Evolutionary conservation across 768 basidiomycete genomes (phyloP).

Genomic region (Pulveroboletus sp.): DNA sequence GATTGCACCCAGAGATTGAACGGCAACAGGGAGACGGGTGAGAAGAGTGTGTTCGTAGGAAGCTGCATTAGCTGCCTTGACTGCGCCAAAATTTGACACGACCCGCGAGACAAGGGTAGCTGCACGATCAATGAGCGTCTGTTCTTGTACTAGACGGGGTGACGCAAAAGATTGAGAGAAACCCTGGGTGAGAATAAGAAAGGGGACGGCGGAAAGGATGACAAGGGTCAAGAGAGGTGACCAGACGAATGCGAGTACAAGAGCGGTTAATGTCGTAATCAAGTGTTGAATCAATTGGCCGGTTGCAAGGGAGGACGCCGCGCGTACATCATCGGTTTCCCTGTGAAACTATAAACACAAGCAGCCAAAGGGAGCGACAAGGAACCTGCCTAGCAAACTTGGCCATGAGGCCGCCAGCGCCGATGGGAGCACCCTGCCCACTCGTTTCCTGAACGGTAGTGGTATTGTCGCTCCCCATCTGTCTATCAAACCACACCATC

Average conservation of each 20-base stretch:
- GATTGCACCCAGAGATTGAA: constrained; percentile 55
- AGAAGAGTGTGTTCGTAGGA: constrained; percentile 51
- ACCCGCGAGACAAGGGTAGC: constrained; percentile 81
- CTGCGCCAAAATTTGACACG: constrained; percentile 74
- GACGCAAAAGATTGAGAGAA: constrained; percentile 67
- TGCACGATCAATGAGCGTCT: constrained; percentile 62
- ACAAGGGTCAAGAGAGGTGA: constrained; percentile 87
- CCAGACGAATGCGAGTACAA: constrained; percentile 77
- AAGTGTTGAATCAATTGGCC: constrained; percentile 80
- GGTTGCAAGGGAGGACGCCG: constrained; percentile 76
- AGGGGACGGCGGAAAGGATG: constrained; percentile 85
- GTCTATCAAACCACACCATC: constrained; percentile 90
- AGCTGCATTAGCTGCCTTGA: constrained; percentile 90
- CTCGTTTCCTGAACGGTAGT: constrained; percentile 32
- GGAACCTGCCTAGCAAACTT: constrained; percentile 73
- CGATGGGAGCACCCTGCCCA: constrained; percentile 52
- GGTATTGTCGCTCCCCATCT: constrained; percentile 59
- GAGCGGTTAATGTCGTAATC: constrained; percentile 73
- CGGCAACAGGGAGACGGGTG: constrained; percentile 42
- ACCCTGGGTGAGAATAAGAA: constrained; percentile 73
- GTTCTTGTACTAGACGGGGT: constrained; percentile 68
- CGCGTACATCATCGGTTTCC: constrained; percentile 92
- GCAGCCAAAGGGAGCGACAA: neutral
- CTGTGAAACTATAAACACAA: constrained; percentile 39
- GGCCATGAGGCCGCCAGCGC: constrained; percentile 91